Evolutionary conservation across 129 eudicot species (phyloP).

Genomic region (Logfia minima): DNA sequence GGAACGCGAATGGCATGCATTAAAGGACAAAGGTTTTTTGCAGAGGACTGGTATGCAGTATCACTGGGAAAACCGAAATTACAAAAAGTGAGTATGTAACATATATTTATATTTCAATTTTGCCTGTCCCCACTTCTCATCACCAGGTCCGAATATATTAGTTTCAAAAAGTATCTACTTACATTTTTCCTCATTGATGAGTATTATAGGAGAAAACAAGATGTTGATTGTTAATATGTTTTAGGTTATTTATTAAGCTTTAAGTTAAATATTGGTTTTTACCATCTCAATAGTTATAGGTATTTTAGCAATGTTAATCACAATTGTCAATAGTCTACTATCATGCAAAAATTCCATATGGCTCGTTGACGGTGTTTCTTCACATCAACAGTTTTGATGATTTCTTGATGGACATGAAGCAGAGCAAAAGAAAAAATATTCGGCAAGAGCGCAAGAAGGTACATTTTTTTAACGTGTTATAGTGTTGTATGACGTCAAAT

Average conservation of each 20-base stretch:
- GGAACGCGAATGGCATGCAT: constrained; percentile 57
- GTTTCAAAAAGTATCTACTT: neutral
- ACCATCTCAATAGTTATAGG: neutral
- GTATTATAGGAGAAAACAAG: neutral
- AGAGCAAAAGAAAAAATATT: constrained; percentile 83
- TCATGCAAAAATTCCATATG: constrained; percentile 12
- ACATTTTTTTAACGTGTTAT: constrained; percentile 11
- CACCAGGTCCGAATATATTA: neutral
- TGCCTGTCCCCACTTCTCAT: neutral
- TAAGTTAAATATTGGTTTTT: neutral
- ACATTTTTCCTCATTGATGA: neutral
- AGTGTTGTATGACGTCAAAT: neutral
- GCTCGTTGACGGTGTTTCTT: constrained; percentile 17
- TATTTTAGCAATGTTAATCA: neutral
- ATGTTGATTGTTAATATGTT: neutral
- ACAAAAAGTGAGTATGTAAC: constrained; percentile 49
- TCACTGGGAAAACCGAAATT: constrained; percentile 95
- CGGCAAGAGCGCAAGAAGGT: constrained; percentile 99
- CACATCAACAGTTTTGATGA: constrained; percentile 72
- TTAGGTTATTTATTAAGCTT: neutral
- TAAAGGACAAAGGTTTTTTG: constrained; percentile 83
- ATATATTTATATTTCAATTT: neutral
- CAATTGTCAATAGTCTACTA: neutral
- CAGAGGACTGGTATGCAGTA: constrained; percentile 98
- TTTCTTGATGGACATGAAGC: constrained; percentile 97